Evolutionary conservation across 140 eudicot genomes (phyloP), one percentile per base, ranked within the genome.

Genomic region (Artemisia princeps): DNA sequence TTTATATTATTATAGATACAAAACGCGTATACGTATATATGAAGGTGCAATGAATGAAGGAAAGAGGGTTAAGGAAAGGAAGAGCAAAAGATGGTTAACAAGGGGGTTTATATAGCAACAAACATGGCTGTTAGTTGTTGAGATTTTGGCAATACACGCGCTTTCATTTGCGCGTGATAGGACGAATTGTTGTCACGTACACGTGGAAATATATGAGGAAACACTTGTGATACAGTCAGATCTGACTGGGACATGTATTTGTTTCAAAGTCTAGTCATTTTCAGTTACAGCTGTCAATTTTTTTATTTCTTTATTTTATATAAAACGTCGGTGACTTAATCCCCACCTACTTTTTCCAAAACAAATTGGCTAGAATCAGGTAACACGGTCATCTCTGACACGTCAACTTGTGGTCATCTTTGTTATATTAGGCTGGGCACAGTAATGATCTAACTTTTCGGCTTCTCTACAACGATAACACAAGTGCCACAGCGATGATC

Each of bases 161-260:
- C 40, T 74, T 8, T 9, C 0, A 44, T 46, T 30, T 56, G 72
- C 64, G 80, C 80, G 92, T 77, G 78, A 15, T 2, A 0, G 57
- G 57, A 44, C 67, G 70, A 67, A 37, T 59, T 44, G 16, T 55
- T 14, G 76, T 76, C 72, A 64, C 17, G 15, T 67, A 64, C 76
- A 70, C 76, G 80, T 76, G 76, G 71, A 55, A 62, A 20, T 0
- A 11, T 3, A 26, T 45, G 30, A 70, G 71, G 76, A 83, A 20
- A 24, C 82, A 83, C 75, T 75, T 74, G 77, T 74, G 67, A 58
- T 46, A 76, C 67, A 52, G 87, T 87, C 88, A 77, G 79, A 23
- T 62, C 84, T 75, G 81, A 87, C 78, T 83, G 84, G 91, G 82
- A 78, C 79, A 79, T 76, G 82, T 6, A 4, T 78, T 12, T 48